A percentile compares a stretch with the other conserved stretches of the same genome.
Conservation (phyloP, 2,329 filamentous ascomycete genomes). For the Colletotrichum sp. region DNA sequence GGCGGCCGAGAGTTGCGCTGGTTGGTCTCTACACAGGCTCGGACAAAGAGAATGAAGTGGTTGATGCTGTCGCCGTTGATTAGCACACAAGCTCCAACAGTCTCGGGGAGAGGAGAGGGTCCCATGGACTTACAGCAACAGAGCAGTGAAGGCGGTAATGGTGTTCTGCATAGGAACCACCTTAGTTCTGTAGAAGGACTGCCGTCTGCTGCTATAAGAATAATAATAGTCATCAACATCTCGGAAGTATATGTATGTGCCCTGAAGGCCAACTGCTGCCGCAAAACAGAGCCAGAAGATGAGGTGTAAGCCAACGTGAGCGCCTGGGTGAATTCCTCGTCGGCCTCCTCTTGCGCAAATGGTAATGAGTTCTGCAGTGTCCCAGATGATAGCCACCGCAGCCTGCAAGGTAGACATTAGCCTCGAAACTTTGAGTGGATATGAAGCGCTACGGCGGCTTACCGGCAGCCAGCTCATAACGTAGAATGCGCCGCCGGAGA, state of each 20-base stretch:
- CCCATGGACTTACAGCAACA: conserved; percentile 14
- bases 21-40: conserved; percentile 43
- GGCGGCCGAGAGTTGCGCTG: conserved; percentile 28
- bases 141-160: conserved; percentile 20
- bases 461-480: not conserved
- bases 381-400: conserved; percentile 40
- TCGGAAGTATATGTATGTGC: conserved; percentile 13
- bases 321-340: conserved; percentile 46
- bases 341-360: conserved; percentile 35
- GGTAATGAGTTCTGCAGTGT: conserved; percentile 41
- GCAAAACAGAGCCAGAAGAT: conserved; percentile 43
- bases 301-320: conserved; percentile 46
- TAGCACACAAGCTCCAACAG: not conserved
- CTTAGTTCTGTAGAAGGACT: not conserved
- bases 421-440: not conserved
- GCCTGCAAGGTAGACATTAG: conserved; percentile 29
- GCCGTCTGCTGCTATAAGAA: not conserved
- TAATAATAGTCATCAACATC: not conserved
- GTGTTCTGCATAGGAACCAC: conserved; percentile 17
- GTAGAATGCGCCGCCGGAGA: not conserved
- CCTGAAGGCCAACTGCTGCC: conserved; percentile 28
- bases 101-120: not conserved
- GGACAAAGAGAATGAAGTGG: conserved; percentile 44
- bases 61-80: conserved; percentile 19
- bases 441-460: not conserved